A percentile compares a stretch with the other conserved stretches of the same genome.
These are phyloP conservation scores for Cyberlindnera mycetangii DNA, from an alignment of 805 yeast species.

Conservation along the genomic window DNA sequence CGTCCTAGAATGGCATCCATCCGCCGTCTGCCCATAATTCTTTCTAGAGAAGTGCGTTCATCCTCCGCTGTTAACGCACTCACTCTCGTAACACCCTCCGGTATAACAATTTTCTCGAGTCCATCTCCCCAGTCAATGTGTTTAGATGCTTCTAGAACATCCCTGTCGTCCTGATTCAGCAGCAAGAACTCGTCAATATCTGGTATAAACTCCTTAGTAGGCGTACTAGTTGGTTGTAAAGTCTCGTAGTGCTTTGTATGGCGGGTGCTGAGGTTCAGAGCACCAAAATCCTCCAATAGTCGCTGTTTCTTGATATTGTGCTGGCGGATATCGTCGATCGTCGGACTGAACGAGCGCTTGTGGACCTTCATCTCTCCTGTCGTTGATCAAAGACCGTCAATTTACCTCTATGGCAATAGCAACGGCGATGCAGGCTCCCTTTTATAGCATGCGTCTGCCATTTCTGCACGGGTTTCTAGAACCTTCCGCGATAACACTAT, in stretches of 20 bases:
- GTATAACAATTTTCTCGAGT: slow-evolving; percentile 9
- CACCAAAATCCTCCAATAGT: slow-evolving; percentile 33
- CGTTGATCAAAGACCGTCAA: not conserved
- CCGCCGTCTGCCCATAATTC: slow-evolving; percentile 8
- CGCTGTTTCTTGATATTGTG: slow-evolving; percentile 34
- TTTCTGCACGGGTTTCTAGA: not conserved
- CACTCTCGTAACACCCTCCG: slow-evolving; percentile 9
- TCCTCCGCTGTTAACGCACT: slow-evolving; percentile 4
- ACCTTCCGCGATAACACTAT: not conserved
- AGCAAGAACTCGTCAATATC: slow-evolving; percentile 24
- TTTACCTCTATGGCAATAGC: no score
- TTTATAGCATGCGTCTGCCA: not conserved
- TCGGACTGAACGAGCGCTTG: slow-evolving; percentile 20
- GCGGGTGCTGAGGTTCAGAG: slow-evolving; percentile 20
- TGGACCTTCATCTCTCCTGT: slow-evolving; percentile 1
- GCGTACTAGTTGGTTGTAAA: slow-evolving; percentile 10
- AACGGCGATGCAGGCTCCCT: no score
- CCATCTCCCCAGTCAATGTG: slow-evolving; percentile 9
- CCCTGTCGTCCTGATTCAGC: slow-evolving; percentile 23
- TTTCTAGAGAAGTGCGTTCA: slow-evolving; percentile 6
- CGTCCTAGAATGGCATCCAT: slow-evolving; percentile 3
- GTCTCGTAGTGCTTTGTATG: slow-evolving; percentile 5
- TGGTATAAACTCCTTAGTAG: slow-evolving; percentile 16
- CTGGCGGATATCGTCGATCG: slow-evolving; percentile 23
- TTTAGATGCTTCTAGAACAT: slow-evolving; percentile 18